Evolutionary conservation across 257 asterid species (phyloP), one percentile per base, ranked within the genome.

Genomic region (Agastache rugosa): DNA sequence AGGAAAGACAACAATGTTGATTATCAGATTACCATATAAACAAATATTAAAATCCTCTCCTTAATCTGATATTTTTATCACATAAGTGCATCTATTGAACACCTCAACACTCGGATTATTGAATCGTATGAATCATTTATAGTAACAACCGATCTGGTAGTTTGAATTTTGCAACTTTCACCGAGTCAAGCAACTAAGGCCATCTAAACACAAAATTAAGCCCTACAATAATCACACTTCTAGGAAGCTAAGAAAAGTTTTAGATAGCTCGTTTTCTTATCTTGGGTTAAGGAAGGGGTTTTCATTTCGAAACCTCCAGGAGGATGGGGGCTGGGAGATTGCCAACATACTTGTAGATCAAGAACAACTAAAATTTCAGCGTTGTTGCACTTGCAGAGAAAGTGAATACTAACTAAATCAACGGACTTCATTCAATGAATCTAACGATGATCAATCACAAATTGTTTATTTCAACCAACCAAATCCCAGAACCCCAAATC

Each of bases 401-500:
- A 67, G 11, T 62, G 34, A 42, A 53, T 45, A 12, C 71, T 20
- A 22, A 16, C 37, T 41, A 75, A 60, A 60, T 11, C 79, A 51
- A 23, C 60, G 16, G 48, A 20, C 62, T 82, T 60, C 67, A 67
- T 39, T 63, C 70, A 27, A 45, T 58, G n/a, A 31, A 56, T 22
- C 37, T 5, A 31, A 31, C 7, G 45, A 56, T 17, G 69, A 71
- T 47, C 41, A 61, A 53, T 63, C 63, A 31, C 37, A 12, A 70
- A 29, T 61, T 37, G 29, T 31, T 31, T 31, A 29, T 41, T 63
- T 39, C 75, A 70, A 77, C 47, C 62, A 34, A 69, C 69, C 59
- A 73, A 68, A 59, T 75, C 72, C 37, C 62, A 56, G 12, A 59
- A 34, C 63, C 72, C 35, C 67, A 56, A 58, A 48, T 35, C 71